Percentiles rank a stretch among this genome's conserved stretches.
phyloP scores from a whole-genome alignment of 176 grass and related monocot species.

The Chloris gayana region DNA sequence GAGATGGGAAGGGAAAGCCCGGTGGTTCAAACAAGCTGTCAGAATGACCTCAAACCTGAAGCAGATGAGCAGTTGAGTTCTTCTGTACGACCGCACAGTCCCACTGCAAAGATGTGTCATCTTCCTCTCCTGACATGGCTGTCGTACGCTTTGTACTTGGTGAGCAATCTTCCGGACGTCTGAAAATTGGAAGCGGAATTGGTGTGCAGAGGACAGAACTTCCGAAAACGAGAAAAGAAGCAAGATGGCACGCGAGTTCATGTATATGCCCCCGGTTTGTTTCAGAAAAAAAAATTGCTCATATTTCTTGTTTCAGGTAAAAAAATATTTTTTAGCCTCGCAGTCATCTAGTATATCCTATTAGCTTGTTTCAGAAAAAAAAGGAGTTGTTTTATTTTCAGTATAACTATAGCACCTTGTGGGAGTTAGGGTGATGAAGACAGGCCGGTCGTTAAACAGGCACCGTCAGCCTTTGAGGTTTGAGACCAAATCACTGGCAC shows the following conservation, averaged over 20 bases:
- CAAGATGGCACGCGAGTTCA: too few relatives aligned
- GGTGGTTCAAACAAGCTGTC: constrained; percentile 42
- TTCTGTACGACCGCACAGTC: constrained; percentile 18
- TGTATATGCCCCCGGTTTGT: too few relatives aligned
- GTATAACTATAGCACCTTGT: constrained; percentile 1
- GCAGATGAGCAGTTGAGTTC: constrained; percentile 46
- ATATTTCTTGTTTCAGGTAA: too few relatives aligned
- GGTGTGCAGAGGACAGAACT: background rate
- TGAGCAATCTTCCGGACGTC: background rate
- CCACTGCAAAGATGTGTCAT: constrained; percentile 14
- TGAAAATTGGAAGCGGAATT: background rate
- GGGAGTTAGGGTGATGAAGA: constrained; percentile 14
- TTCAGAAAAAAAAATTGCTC: too few relatives aligned
- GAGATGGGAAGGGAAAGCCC: background rate
- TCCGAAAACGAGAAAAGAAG: background rate
- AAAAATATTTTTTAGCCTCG: background rate
- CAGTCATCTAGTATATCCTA: background rate
- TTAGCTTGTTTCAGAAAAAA: background rate
- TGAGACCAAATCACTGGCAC: constrained; percentile 1
- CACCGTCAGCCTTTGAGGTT: constrained; percentile 21
- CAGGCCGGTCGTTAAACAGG: constrained; percentile 13
- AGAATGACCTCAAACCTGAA: background rate
- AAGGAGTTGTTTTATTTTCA: background rate
- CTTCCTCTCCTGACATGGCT: background rate
- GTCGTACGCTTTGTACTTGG: background rate